Conservation (phyloP, 2,329 filamentous ascomycete species). For the Fusarium papillatum region DNA sequence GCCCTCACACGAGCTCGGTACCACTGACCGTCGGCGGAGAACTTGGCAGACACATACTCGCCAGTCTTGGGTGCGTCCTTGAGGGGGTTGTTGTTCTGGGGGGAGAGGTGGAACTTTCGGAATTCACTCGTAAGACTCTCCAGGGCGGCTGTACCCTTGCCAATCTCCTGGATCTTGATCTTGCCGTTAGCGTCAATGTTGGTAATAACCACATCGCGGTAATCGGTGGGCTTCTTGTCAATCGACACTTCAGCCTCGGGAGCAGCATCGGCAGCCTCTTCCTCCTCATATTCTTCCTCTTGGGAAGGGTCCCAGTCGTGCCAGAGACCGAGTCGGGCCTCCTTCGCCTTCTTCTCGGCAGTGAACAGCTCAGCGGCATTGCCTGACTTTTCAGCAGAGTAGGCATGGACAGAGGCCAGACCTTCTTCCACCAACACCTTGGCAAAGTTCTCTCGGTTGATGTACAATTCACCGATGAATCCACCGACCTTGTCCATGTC, state of each 20-base stretch:
- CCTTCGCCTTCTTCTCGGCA: conserved; percentile 91
- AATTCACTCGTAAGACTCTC: conserved; percentile 93
- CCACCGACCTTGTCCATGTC: conserved; percentile 97
- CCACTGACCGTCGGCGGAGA: conserved; percentile 91
- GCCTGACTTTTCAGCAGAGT: conserved; percentile 95
- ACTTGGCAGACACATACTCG: conserved; percentile 91
- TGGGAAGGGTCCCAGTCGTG: conserved; percentile 94
- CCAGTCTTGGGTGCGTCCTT: conserved; percentile 87
- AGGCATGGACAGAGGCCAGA: conserved; percentile 90
- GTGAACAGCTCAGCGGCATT: conserved; percentile 89
- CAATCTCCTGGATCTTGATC: conserved; percentile 93
- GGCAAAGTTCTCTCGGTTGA: conserved; percentile 96
- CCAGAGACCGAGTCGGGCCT: conserved; percentile 90
- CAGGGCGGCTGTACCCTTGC: conserved; percentile 86
- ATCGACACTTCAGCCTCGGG: conserved; percentile 65
- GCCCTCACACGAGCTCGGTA: conserved; percentile 92
- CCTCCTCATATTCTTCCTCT: conserved; percentile 74
- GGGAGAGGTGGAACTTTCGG: conserved; percentile 89
- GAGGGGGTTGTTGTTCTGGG: conserved; percentile 82
- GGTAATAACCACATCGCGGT: conserved; percentile 93
- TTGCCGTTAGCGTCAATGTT: conserved; percentile 87
- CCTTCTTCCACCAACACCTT: conserved; percentile 96
- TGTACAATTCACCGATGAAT: conserved; percentile 94
- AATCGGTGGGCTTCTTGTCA: conserved; percentile 82
- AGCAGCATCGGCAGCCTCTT: conserved; percentile 63